phyloP scores from a whole-genome alignment of 306 rosid genomes.

The Lupinus albus region DNA sequence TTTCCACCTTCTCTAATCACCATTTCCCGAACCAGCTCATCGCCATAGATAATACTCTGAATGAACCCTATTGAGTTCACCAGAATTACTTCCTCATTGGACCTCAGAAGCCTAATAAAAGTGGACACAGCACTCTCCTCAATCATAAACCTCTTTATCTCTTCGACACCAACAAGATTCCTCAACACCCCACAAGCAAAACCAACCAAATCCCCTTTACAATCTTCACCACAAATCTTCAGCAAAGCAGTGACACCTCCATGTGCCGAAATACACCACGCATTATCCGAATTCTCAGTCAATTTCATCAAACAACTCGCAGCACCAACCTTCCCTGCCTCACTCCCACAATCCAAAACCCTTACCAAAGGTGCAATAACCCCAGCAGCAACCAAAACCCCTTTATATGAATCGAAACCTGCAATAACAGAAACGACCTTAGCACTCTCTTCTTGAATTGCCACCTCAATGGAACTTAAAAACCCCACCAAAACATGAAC shows the following conservation, averaged over 20 bases:
- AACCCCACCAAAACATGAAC: slow-evolving; percentile 59
- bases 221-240: slow-evolving; percentile 60
- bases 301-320: slow-evolving; percentile 71
- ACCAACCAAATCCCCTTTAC: slow-evolving; percentile 61
- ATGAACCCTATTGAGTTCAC: slow-evolving; percentile 74
- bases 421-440: slow-evolving; percentile 60
- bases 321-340: slow-evolving; percentile 55
- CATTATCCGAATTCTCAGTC: slow-evolving; percentile 83
- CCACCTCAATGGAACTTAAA: slow-evolving; percentile 63
- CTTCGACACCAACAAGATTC: slow-evolving; percentile 82
- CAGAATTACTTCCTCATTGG: slow-evolving; percentile 72
- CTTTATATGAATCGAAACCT: slow-evolving; percentile 65
- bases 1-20: slow-evolving; percentile 76
- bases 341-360: slow-evolving; percentile 74
- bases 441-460: slow-evolving; percentile 66
- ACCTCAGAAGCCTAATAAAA: slow-evolving; percentile 55
- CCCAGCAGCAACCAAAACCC: slow-evolving; percentile 61
- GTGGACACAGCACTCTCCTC: slow-evolving; percentile 76
- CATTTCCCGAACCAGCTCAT: slow-evolving; percentile 54
- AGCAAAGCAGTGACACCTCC: slow-evolving; percentile 84
- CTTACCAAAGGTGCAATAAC: slow-evolving; percentile 68
- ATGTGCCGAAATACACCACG: slow-evolving; percentile 91
- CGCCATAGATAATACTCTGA: slow-evolving; percentile 67
- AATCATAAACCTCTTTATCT: slow-evolving; percentile 80
- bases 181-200: slow-evolving; percentile 78